These are phyloP conservation scores for Salix koriyanagi DNA, from an alignment of 345 rosid genomes.

Conservation along the genomic window DNA sequence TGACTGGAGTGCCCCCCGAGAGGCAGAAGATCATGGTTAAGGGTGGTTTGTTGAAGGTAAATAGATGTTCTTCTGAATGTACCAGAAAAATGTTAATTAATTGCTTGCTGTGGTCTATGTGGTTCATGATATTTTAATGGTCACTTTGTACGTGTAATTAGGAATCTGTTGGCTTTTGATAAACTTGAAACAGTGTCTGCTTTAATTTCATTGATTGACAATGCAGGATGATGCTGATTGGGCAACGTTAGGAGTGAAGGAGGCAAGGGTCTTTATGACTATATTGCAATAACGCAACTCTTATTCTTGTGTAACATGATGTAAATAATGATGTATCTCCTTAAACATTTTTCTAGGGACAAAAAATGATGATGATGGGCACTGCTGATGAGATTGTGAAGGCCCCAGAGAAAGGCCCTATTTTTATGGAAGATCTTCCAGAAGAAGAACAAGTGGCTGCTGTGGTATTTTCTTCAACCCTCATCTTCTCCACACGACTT, in stretches of 20 bases:
- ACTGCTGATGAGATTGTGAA: slow-evolving; percentile 93
- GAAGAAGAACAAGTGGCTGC: slow-evolving; percentile 83
- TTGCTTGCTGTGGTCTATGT: neutral
- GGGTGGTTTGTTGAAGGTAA: slow-evolving; percentile 90
- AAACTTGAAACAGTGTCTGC: neutral
- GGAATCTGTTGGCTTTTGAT: neutral
- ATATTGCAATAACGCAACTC: neutral
- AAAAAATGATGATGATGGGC: slow-evolving; percentile 99
- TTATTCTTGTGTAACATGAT: neutral
- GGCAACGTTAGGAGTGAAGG: slow-evolving; percentile 72
- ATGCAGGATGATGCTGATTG: slow-evolving; percentile 93
- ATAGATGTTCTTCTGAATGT: neutral
- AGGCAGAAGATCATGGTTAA: slow-evolving; percentile 97
- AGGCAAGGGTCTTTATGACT: slow-evolving; percentile 37
- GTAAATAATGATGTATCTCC: neutral
- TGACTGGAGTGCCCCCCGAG: slow-evolving; percentile 92
- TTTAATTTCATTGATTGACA: slow-evolving; percentile 1
- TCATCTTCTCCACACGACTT: neutral
- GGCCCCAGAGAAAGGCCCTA: slow-evolving; percentile 90
- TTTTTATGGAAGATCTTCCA: slow-evolving; percentile 94
- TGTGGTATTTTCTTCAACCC: slow-evolving; percentile 39
- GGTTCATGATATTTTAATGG: neutral
- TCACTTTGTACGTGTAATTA: neutral
- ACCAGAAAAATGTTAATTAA: neutral
- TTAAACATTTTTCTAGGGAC: slow-evolving; percentile 51